A percentile compares a stretch with the other conserved stretches of the same genome.
Conservation (phyloP, 179 eudicot species). For the Patellifolia procumbens region DNA sequence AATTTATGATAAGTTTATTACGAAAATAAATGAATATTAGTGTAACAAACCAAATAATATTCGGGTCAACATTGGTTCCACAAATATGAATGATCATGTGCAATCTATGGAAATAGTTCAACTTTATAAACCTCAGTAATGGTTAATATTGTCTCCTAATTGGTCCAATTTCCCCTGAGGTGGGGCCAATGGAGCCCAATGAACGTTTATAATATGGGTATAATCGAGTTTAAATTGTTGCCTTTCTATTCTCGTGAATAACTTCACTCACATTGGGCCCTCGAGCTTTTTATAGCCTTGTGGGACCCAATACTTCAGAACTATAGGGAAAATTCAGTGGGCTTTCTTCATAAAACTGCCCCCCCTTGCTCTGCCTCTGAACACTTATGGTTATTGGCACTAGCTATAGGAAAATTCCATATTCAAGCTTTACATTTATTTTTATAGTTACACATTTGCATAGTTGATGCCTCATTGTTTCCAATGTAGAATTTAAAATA, state of each 20-base stretch:
- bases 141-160: background rate
- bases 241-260: slow-evolving; percentile 15
- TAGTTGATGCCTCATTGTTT: no score
- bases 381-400: background rate
- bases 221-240: background rate
- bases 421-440: no score
- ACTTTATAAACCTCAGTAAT: background rate
- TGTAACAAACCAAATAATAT: no score
- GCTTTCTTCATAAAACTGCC: background rate
- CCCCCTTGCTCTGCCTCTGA: background rate
- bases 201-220: background rate
- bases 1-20: no score
- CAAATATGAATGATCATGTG: background rate
- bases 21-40: no score
- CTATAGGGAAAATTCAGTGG: slow-evolving; percentile 2
- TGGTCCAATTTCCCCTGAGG: background rate
- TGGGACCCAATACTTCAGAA: slow-evolving; percentile 11
- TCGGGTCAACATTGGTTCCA: no score
- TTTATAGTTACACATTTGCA: no score
- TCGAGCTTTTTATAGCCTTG: background rate
- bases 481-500: no score
- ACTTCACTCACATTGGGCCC: slow-evolving; percentile 6
- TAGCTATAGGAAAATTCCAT: no score
- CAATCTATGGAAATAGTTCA: background rate
- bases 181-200: slow-evolving; percentile 10